phyloP scores from a whole-genome alignment of 2,329 filamentous ascomycete species.

The Alternaria burnsii region DNA sequence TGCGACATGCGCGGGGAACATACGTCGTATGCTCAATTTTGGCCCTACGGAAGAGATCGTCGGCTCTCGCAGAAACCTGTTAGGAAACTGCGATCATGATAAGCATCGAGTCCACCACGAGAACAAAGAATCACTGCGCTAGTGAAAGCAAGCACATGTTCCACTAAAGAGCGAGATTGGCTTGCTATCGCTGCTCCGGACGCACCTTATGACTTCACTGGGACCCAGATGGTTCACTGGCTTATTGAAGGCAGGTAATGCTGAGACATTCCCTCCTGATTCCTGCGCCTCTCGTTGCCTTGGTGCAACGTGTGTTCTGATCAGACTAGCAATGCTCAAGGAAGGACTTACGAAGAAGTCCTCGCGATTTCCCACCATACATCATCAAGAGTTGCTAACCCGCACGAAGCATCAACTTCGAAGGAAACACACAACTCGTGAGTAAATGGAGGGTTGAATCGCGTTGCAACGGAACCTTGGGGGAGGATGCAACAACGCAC shows the following conservation, averaged over 20 bases:
- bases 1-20: not conserved
- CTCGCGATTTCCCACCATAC: not conserved
- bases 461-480: not conserved
- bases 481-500: not conserved
- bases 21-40: not conserved
- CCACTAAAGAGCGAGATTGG: slow-evolving; percentile 3
- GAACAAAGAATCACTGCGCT: slow-evolving; percentile 5
- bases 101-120: not conserved
- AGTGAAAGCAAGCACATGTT: slow-evolving; percentile 2
- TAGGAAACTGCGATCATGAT: not conserved
- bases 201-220: slow-evolving; percentile 5
- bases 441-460: not conserved
- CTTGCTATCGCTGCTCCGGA: slow-evolving; percentile 1
- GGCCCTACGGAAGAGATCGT: not conserved
- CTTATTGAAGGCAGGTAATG: not conserved
- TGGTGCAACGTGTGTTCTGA: slow-evolving; percentile 3
- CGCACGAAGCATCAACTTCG: not conserved
- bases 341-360: not conserved
- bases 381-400: not conserved
- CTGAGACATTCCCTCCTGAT: slow-evolving; percentile 5
- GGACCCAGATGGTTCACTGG: slow-evolving; percentile 4
- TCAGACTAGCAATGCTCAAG: not conserved
- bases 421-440: not conserved
- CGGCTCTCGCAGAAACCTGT: not conserved
- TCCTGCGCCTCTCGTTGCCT: not conserved